Base-by-base conservation (phyloP, 345 rosid genomes). In the Lumnitzera littorea region DNA sequence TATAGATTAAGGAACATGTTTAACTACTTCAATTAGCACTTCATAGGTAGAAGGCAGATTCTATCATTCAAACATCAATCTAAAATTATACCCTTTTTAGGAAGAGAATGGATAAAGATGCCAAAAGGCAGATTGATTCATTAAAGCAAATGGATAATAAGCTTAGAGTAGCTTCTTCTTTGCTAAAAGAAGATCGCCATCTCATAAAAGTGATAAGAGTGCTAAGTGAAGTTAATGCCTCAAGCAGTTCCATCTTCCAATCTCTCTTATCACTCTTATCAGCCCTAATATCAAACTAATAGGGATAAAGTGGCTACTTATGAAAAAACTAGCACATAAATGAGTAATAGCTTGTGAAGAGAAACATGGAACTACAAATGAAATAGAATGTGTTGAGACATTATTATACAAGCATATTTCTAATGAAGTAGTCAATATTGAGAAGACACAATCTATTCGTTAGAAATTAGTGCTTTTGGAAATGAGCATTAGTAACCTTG, bases 51-150 rank as follows among this genome's bases (percentile, higher is more conserved):
- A 82, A 80, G 66, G 84, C 75, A 20, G 75, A 71, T 52, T 64
- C 75, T 0, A 72, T 72, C 60, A 53, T 75, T 1, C 70, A 77
- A 67, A 63, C 48, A 5, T 50, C 55, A 17, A 53, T 75, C 24
- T 48, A 62, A 0, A 25, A 58, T 11, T 86, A 80, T 62, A 62
- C 17, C 49, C 64, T 60, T 55, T 72, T 83, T 66, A 73, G 84
- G 61, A 85, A 82, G 69, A 80, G 75, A 66, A 74, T 71, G 84
- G 82, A 72, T 61, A 88, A 76, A 49, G 83, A 80, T 47, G 81
- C 76, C 24, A 80, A 67, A 56, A 88, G 72, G 65, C 63, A 72
- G 62, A 71, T 81, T 11, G 64, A 67, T 2, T 29, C 63, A 3
- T 49, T 84, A 62, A 91, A 82, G 71, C 84, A 86, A 53, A 78